Percentiles rank a stretch among this genome's conserved stretches.
phyloP scores from a whole-genome alignment of 352 stramenopile genomes.

The Phytophthora colocasiae region DNA sequence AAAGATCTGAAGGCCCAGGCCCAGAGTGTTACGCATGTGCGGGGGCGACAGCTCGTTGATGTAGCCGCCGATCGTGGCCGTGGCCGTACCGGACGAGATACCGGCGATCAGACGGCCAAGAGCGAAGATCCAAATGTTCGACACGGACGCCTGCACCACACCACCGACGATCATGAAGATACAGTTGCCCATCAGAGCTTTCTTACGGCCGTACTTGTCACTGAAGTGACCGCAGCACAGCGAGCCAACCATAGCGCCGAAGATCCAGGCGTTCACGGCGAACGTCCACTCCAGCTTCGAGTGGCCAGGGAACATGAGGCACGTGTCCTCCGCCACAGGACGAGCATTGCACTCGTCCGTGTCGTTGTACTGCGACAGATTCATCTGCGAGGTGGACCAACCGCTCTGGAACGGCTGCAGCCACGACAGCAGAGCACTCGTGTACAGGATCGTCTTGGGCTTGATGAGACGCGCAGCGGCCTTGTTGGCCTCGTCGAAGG shows the following conservation, averaged over 20 bases:
- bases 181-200: neutral
- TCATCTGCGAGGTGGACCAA: no score
- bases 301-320: neutral
- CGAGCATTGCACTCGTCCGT: neutral
- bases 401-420: no score
- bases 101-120: neutral
- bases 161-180: neutral
- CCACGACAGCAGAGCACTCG: no score
- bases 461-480: no score
- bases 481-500: no score
- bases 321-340: neutral
- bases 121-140: neutral
- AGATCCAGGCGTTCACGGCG: conserved; percentile 1
- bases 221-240: neutral
- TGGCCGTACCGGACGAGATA: neutral
- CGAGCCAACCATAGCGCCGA: neutral
- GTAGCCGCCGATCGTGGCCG: neutral
- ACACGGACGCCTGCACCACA: neutral
- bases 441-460: no score
- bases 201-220: conserved; percentile 1
- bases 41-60: neutral
- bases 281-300: conserved; percentile 1
- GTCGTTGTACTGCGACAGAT: no score
- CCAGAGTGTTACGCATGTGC: neutral
- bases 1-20: neutral